phyloP scores from a whole-genome alignment of 257 asterid genomes.

The Misopates orontium region DNA sequence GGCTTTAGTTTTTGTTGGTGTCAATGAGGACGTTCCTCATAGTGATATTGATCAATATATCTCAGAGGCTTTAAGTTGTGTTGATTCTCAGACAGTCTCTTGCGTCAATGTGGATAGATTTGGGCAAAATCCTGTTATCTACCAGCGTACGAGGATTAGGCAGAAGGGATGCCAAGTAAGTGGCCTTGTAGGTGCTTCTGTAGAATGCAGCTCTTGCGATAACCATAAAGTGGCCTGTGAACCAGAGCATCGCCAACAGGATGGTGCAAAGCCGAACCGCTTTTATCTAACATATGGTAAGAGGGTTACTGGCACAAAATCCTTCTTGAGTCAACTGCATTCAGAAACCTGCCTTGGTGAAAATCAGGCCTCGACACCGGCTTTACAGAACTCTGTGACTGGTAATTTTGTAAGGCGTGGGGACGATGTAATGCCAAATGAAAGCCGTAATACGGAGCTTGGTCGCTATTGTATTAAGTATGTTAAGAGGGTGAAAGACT shows the following conservation, averaged over 20 bases:
- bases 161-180: conserved; percentile 37
- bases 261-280: conserved; percentile 35
- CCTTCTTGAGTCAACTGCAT: conserved; percentile 17
- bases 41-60: not conserved
- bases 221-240: conserved; percentile 24
- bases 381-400: conserved; percentile 24
- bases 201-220: conserved; percentile 31
- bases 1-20: not conserved
- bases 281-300: conserved; percentile 49
- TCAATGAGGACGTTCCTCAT: not conserved
- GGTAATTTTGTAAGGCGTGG: conserved; percentile 26
- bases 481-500: conserved; percentile 39
- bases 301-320: conserved; percentile 38
- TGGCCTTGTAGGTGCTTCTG: conserved; percentile 30
- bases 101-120: conserved; percentile 4
- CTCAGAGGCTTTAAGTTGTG: not conserved
- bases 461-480: conserved; percentile 40
- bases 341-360: conserved; percentile 26
- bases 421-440: conserved; percentile 29
- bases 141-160: conserved; percentile 27
- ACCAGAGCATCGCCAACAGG: conserved; percentile 31
- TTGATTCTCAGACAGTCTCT: not conserved
- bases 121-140: conserved; percentile 6
- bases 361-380: conserved; percentile 25
- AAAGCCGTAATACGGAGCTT: conserved; percentile 10